Conservation (phyloP, 768 basidiomycete species). For the Favolaschia claudopus region DNA sequence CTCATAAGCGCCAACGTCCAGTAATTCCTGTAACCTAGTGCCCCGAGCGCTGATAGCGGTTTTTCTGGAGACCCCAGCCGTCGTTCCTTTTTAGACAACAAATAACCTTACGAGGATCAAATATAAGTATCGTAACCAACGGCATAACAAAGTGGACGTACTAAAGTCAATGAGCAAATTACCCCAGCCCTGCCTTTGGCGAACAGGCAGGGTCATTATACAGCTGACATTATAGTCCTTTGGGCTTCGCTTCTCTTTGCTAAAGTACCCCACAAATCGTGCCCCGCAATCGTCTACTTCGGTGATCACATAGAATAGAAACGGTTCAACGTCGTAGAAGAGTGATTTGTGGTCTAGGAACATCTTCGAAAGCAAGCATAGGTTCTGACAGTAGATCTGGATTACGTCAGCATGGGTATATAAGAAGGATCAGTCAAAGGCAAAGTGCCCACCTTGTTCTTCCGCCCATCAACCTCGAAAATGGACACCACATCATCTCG, state of each 20-base stretch:
- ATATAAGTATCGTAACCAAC: no score
- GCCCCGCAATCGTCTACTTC: constrained; percentile 90
- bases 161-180: constrained; percentile 98
- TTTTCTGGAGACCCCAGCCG: constrained; percentile 94
- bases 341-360: constrained; percentile 98
- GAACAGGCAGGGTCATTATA: constrained; percentile 97
- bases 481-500: constrained; percentile 88
- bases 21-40: constrained; percentile 93
- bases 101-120: constrained; percentile 70
- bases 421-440: background rate
- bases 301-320: constrained; percentile 98
- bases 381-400: constrained; percentile 98
- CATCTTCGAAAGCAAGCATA: constrained; percentile 98
- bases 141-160: constrained; percentile 55
- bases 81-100: constrained; percentile 94
- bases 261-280: constrained; percentile 97
- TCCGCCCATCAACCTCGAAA: constrained; percentile 97
- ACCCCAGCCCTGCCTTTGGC: constrained; percentile 97
- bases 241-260: constrained; percentile 96
- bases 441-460: constrained; percentile 78
- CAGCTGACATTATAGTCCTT: constrained; percentile 98
- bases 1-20: constrained; percentile 92
- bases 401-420: constrained; percentile 19
- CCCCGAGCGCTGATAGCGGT: constrained; percentile 91
- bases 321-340: constrained; percentile 99